Conservation (phyloP, 208 protist genomes). For the Leishmania turanica region DNA sequence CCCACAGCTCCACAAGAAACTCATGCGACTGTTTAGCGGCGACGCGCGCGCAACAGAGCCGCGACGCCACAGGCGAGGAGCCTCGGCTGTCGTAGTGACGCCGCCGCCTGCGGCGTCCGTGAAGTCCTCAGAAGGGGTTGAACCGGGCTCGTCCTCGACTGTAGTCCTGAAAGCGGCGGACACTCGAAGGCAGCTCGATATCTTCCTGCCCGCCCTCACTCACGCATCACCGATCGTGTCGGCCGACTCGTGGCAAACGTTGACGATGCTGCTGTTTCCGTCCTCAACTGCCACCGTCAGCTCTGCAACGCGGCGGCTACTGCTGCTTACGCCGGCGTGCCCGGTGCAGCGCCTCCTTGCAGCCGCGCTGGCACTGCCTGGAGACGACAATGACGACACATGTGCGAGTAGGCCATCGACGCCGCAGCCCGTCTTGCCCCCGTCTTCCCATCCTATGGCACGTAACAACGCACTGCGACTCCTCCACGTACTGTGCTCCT, state of each 20-base stretch:
- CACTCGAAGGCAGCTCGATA: constrained; percentile 3
- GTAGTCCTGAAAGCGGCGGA: background rate
- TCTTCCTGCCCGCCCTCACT: constrained; percentile 27
- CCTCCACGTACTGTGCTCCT: constrained; percentile 28
- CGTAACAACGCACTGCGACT: constrained; percentile 30
- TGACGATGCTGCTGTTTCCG: constrained; percentile 37
- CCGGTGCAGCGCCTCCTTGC: constrained; percentile 30
- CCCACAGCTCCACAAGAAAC: constrained; percentile 15
- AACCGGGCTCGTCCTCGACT: background rate
- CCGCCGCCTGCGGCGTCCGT: background rate
- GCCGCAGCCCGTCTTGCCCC: background rate
- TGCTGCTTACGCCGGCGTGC: constrained; percentile 9
- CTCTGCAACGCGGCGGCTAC: constrained; percentile 3
- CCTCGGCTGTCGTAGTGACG: background rate
- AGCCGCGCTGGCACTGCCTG: constrained; percentile 24
- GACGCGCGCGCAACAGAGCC: background rate
- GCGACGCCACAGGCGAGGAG: background rate
- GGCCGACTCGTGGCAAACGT: constrained; percentile 50
- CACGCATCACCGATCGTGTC: constrained; percentile 45
- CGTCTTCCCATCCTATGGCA: constrained; percentile 21
- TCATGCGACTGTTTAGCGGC: constrained; percentile 13
- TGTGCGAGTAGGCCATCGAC: background rate
- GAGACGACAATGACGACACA: background rate
- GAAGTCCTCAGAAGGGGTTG: no score
- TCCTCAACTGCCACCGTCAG: background rate